These are phyloP conservation scores for Agarophyton chilense DNA, from an alignment of 23 red algal genomes.

Conservation along the genomic window DNA sequence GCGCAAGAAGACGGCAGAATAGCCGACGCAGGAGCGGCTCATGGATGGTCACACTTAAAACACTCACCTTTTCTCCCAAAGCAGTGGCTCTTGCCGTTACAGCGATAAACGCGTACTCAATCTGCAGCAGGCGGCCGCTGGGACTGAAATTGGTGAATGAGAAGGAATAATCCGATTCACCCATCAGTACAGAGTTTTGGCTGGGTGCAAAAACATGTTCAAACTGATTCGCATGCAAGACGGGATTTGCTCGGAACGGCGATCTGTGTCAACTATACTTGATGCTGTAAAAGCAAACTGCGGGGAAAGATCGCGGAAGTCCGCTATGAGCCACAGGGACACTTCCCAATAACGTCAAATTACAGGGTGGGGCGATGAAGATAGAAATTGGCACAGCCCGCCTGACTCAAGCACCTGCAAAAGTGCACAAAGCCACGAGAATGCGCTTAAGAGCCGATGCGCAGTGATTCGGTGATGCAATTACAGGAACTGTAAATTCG, in stretches of 20 bases:
- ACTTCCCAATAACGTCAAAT: no score
- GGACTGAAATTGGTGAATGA: slow-evolving; percentile 98
- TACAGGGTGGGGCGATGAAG: no score
- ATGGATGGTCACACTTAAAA: no score
- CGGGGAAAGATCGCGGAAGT: not conserved
- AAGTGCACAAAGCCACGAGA: not conserved
- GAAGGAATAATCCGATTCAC: slow-evolving; percentile 97
- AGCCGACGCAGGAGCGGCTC: not conserved
- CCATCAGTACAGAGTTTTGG: no score
- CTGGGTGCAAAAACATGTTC: not conserved
- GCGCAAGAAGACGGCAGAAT: not conserved
- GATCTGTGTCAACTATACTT: not conserved
- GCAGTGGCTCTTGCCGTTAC: slow-evolving; percentile 95
- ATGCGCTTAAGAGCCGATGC: not conserved
- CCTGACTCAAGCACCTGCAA: no score
- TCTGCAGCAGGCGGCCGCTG: slow-evolving; percentile 89
- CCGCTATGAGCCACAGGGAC: no score
- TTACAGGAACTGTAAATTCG: not conserved
- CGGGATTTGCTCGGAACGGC: not conserved
- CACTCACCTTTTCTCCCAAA: slow-evolving; percentile 87
- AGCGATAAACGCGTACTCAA: slow-evolving; percentile 98
- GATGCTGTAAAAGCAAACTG: not conserved
- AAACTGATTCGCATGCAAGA: not conserved
- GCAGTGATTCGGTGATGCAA: not conserved
- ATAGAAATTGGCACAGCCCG: no score